Conservation (phyloP, 202 grass and related monocot species). For the Zoysia matrella region DNA sequence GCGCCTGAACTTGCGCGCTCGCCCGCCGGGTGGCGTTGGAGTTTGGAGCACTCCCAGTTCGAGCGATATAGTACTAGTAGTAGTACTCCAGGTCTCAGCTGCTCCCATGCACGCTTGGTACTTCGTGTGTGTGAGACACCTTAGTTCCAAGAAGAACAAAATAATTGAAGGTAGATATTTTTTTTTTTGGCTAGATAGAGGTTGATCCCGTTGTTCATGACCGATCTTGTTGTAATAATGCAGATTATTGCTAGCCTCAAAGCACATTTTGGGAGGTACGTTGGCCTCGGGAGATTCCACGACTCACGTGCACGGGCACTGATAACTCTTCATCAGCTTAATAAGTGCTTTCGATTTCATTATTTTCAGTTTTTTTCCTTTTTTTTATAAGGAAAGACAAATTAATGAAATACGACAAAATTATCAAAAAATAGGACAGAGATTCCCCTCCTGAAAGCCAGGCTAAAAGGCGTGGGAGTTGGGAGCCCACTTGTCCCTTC, state of each 20-base stretch:
- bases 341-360: background rate
- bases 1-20: conserved; percentile 21
- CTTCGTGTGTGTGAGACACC: background rate
- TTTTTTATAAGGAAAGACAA: background rate
- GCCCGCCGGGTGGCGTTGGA: conserved; percentile 35
- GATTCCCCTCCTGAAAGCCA: conserved; percentile 38
- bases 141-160: background rate
- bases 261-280: background rate
- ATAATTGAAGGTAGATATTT: background rate
- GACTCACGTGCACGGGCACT: conserved; percentile 1
- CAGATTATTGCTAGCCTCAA: background rate
- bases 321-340: background rate
- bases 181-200: background rate
- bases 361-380: background rate
- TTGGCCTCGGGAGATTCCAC: background rate
- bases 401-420: background rate
- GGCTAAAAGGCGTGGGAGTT: conserved; percentile 44
- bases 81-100: background rate
- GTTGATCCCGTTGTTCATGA: background rate
- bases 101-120: background rate
- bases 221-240: background rate
- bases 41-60: conserved; percentile 56
- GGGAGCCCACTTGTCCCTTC: conserved; percentile 46
- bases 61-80: conserved; percentile 17
- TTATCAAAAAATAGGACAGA: background rate